Evolutionary conservation across 371 early-diverging fungal species (phyloP).

Genomic region (Zopfochytrium polystomum): DNA sequence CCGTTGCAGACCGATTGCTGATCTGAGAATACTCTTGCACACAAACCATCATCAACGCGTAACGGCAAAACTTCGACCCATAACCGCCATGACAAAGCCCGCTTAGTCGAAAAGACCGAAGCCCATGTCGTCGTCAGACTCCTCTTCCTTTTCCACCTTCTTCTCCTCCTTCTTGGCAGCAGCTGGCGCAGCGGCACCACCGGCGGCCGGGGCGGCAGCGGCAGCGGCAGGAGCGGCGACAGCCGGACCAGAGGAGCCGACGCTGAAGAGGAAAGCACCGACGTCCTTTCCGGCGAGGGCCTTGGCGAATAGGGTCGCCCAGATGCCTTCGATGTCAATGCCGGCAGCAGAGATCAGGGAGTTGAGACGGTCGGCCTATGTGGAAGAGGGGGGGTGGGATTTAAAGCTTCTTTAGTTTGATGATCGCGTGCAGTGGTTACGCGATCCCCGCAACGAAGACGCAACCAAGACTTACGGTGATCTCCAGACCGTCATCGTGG

Average conservation of each 20-base stretch:
- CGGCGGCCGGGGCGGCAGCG: conserved; percentile 55
- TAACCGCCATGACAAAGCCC: too few relatives aligned
- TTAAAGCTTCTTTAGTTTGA: too few relatives aligned
- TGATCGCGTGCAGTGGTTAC: background rate
- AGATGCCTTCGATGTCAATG: conserved; percentile 91
- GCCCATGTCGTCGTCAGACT: conserved; percentile 41
- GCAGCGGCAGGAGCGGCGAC: conserved; percentile 34
- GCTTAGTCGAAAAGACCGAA: conserved; percentile 41
- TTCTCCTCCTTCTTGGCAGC: conserved; percentile 27
- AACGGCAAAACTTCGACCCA: too few relatives aligned
- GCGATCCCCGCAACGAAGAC: background rate
- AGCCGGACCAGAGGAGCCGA: conserved; percentile 57
- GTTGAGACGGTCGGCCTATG: conserved; percentile 91
- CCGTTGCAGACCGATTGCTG: too few relatives aligned
- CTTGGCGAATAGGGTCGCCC: conserved; percentile 95
- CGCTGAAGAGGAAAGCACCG: conserved; percentile 84
- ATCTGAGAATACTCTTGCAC: too few relatives aligned
- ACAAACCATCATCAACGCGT: too few relatives aligned
- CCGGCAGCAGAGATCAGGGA: conserved; percentile 89
- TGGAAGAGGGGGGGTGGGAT: too few relatives aligned
- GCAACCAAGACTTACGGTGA: conserved; percentile 75
- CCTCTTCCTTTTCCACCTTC: conserved; percentile 42
- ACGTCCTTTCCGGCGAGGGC: conserved; percentile 94
- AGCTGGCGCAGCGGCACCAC: conserved; percentile 61
- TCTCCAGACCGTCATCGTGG: conserved; percentile 92